Percentiles rank a stretch among this genome's conserved stretches.
Conservation (phyloP, 2,329 filamentous ascomycete genomes). For the Diaporthe caulivora region DNA sequence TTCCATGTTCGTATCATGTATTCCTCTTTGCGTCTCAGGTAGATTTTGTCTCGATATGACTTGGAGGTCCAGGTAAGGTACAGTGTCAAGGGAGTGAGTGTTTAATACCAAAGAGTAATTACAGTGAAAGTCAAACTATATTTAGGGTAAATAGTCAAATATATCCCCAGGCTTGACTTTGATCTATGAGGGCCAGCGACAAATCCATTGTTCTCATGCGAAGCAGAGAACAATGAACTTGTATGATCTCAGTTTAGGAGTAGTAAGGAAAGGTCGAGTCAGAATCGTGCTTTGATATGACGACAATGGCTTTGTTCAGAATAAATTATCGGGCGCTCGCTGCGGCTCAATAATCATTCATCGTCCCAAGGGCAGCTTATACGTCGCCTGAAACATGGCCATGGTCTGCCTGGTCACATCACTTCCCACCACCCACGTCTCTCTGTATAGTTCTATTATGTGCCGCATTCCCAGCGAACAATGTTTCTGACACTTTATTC, state of each 20-base stretch:
- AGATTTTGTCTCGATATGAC: not conserved
- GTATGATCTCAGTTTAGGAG: no score
- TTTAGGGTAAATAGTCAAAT: not conserved
- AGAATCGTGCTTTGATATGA: not conserved
- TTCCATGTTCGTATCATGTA: not conserved
- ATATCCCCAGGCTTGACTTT: not conserved
- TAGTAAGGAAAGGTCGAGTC: not conserved
- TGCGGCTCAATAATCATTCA: no score
- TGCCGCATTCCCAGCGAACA: not conserved
- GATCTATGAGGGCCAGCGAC: not conserved
- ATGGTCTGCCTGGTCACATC: not conserved
- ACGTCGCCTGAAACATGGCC: not conserved
- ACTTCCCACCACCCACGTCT: no score
- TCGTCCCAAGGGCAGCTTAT: not conserved
- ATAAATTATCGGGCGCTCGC: not conserved
- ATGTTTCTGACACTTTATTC: not conserved
- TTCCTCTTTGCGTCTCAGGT: not conserved
- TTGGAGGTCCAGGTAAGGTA: not conserved
- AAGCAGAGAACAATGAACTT: not conserved
- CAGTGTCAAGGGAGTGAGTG: no score
- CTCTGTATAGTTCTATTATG: not conserved
- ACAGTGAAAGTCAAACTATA: no score
- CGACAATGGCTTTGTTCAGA: not conserved
- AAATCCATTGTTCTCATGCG: not conserved
- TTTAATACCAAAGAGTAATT: no score